These are phyloP conservation scores for Camptophora hylomeconis DNA, from an alignment of 2,329 filamentous ascomycete genomes.

Conservation along the genomic window DNA sequence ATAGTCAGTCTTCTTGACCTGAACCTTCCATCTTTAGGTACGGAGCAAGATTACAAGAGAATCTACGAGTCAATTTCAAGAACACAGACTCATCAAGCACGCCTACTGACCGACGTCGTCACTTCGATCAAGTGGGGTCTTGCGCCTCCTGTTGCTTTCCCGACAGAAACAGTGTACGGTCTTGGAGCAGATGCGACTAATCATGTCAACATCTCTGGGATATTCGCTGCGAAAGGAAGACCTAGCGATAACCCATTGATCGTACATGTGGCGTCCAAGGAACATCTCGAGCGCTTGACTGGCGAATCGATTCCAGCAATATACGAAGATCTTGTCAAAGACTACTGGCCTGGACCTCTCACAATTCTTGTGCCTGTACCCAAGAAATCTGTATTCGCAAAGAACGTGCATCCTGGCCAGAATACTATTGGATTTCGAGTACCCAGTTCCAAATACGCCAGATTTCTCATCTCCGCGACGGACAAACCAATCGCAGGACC, in stretches of 20 bases:
- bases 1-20: slow-evolving; percentile 11
- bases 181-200: slow-evolving; percentile 91
- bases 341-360: slow-evolving; percentile 89
- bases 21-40: slow-evolving; percentile 6
- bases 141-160: slow-evolving; percentile 67
- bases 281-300: slow-evolving; percentile 12
- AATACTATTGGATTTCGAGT: slow-evolving; percentile 80
- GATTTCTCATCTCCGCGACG: slow-evolving; percentile 70
- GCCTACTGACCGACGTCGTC: slow-evolving; percentile 12
- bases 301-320: slow-evolving; percentile 48
- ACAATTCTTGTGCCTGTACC: slow-evolving; percentile 80
- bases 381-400: slow-evolving; percentile 52
- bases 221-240: slow-evolving; percentile 79
- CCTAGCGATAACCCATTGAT: slow-evolving; percentile 94
- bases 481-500: slow-evolving; percentile 76
- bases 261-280: slow-evolving; percentile 50
- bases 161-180: slow-evolving; percentile 95
- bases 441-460: slow-evolving; percentile 71
- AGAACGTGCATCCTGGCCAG: slow-evolving; percentile 83
- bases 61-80: slow-evolving; percentile 1
- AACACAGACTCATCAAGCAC: slow-evolving; percentile 5
- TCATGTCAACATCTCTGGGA: slow-evolving; percentile 71
- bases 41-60: slow-evolving; percentile 3
- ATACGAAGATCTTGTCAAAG: slow-evolving; percentile 63
- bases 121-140: slow-evolving; percentile 13